A percentile compares a stretch with the other conserved stretches of the same genome.
phyloP scores from a whole-genome alignment of 1,284 basidiomycete genomes.

The Tremellales sp. region DNA sequence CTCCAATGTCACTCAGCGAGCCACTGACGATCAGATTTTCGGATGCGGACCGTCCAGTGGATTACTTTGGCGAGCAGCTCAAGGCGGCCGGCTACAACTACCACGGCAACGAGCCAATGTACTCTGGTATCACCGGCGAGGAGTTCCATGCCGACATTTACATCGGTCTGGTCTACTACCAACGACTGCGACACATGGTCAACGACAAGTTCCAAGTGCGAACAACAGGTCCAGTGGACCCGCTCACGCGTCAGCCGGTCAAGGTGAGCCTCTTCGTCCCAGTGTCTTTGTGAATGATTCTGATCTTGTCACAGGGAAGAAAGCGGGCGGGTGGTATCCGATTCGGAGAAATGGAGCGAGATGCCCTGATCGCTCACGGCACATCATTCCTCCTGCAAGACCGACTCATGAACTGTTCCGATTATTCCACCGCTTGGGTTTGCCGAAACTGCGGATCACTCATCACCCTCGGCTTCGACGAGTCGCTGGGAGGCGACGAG shows the following conservation, averaged over 20 bases:
- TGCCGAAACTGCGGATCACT: constrained; percentile 94
- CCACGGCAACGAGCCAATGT: constrained; percentile 99
- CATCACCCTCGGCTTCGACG: constrained; percentile 90
- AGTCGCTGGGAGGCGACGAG: constrained; percentile 58
- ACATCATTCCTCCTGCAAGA: constrained; percentile 98
- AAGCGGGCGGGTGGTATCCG: constrained; percentile 99
- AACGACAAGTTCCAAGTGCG: constrained; percentile 99
- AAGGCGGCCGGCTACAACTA: constrained; percentile 95
- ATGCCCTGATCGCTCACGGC: constrained; percentile 96
- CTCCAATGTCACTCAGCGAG: constrained; percentile 11
- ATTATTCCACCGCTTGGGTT: constrained; percentile 98
- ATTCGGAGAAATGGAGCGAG: constrained; percentile 99
- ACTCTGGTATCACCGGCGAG: constrained; percentile 97
- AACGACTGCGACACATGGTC: constrained; percentile 98
- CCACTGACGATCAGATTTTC: constrained; percentile 64
- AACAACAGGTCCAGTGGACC: constrained; percentile 95
- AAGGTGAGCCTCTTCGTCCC: constrained; percentile 59
- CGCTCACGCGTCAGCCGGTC: constrained; percentile 92
- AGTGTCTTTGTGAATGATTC: background rate
- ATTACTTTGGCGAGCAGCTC: constrained; percentile 96
- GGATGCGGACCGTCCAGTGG: constrained; percentile 90
- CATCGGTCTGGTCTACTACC: constrained; percentile 97
- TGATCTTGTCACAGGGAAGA: constrained; percentile 66
- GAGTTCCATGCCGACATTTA: constrained; percentile 99
- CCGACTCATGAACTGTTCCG: constrained; percentile 98